These are phyloP conservation scores for Leccinum fuscescens DNA, from an alignment of 1,284 basidiomycete genomes.

Conservation along the genomic window DNA sequence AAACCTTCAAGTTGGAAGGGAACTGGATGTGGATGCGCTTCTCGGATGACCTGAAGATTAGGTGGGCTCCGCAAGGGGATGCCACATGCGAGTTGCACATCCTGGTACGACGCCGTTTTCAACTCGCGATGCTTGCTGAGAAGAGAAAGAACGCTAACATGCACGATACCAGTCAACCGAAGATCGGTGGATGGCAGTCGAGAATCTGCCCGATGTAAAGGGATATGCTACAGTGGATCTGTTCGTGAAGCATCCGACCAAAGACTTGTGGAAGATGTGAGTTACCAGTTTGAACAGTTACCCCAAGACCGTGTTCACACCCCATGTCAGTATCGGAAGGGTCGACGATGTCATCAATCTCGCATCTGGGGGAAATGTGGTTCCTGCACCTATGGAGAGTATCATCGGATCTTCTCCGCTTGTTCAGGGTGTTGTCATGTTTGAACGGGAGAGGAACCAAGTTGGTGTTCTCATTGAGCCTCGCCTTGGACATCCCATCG, in stretches of 20 bases:
- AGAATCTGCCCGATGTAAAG: conserved; percentile 24
- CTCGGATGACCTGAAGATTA: conserved; percentile 11
- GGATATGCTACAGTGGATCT: conserved; percentile 10
- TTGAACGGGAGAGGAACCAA: background rate
- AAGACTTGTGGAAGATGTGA: conserved; percentile 20
- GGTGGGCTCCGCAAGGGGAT: conserved; percentile 33
- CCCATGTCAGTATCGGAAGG: background rate
- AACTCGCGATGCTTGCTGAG: background rate
- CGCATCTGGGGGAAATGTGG: background rate
- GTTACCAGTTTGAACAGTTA: background rate
- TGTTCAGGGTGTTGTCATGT: background rate
- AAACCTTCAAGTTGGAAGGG: background rate
- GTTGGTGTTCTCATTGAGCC: background rate
- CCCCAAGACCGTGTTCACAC: background rate
- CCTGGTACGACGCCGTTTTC: conserved; percentile 22
- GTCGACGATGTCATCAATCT: background rate
- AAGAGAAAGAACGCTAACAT: no score
- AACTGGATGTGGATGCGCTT: conserved; percentile 36
- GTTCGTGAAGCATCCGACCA: conserved; percentile 21
- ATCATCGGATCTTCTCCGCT: background rate
- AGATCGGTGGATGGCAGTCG: conserved; percentile 16
- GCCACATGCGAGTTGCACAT: conserved; percentile 21
- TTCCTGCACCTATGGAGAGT: background rate
- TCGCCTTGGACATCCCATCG: background rate
- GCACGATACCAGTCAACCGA: conserved; percentile 16